Conservation (phyloP, 2,329 filamentous ascomycete genomes). For the Fusarium acutatum region DNA sequence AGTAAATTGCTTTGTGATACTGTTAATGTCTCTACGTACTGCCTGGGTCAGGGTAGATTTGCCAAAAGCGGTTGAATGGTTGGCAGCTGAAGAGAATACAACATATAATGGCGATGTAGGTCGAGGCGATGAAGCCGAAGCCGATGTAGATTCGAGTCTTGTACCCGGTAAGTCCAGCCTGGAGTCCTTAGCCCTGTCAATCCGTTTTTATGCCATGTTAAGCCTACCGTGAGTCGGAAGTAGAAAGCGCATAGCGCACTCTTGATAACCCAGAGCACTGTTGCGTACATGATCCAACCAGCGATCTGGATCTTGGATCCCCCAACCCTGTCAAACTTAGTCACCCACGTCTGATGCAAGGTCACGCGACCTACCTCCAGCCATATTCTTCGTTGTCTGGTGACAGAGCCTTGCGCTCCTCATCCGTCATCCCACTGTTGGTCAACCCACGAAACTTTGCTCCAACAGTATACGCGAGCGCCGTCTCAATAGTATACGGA, state of each 20-base stretch:
- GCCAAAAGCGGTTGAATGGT: conserved; percentile 51
- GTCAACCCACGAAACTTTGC: conserved; percentile 53
- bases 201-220: rapidly evolving
- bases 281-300: conserved; percentile 60
- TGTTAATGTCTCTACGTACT: too few relatives aligned
- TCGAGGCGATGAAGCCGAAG: conserved; percentile 45
- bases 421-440: conserved; percentile 60
- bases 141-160: conserved; percentile 44
- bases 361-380: conserved; percentile 25
- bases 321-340: conserved; percentile 49
- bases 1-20: too few relatives aligned
- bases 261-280: conserved; percentile 62
- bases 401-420: conserved; percentile 52
- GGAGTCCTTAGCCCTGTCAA: conserved; percentile 36
- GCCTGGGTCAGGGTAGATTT: conserved; percentile 53
- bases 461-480: conserved; percentile 49
- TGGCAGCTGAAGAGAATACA: conserved; percentile 48
- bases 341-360: not conserved
- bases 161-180: conserved; percentile 32
- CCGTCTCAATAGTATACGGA: conserved; percentile 41
- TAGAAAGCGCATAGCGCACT: conserved; percentile 62
- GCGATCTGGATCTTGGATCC: conserved; percentile 63
- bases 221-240: conserved; percentile 55
- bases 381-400: conserved; percentile 53
- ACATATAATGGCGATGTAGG: conserved; percentile 46